phyloP scores from a whole-genome alignment of 768 basidiomycete genomes.

The Termitomyces sp. region DNA sequence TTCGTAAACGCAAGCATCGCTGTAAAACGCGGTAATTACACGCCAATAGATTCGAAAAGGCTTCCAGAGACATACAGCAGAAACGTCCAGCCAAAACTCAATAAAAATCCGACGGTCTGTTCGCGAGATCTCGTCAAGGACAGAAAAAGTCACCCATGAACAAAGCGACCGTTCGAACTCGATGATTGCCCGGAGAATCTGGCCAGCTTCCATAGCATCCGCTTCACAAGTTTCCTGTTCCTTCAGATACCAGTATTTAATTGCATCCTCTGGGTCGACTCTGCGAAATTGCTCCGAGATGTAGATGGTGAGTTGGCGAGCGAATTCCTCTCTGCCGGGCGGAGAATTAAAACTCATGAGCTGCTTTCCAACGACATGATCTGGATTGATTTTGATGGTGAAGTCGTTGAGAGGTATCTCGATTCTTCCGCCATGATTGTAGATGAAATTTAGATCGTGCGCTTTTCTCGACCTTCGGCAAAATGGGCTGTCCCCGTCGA shows the following conservation, averaged over 20 bases:
- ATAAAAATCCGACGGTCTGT: slow-evolving; percentile 23
- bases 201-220: slow-evolving; percentile 25
- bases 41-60: neutral
- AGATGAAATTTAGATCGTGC: slow-evolving; percentile 9
- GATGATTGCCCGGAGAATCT: slow-evolving; percentile 23
- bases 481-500: slow-evolving; percentile 9
- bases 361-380: slow-evolving; percentile 19
- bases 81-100: slow-evolving; percentile 40
- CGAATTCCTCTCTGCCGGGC: slow-evolving; percentile 35
- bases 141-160: slow-evolving; percentile 32
- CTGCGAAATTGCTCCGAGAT: slow-evolving; percentile 29
- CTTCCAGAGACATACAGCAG: slow-evolving; percentile 26
- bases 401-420: slow-evolving; percentile 1
- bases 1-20: slow-evolving; percentile 39
- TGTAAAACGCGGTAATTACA: slow-evolving; percentile 13
- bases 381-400: slow-evolving; percentile 13
- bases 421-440: neutral
- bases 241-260: slow-evolving; percentile 31
- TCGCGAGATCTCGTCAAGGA: slow-evolving; percentile 17
- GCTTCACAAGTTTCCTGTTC: neutral
- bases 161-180: slow-evolving; percentile 29
- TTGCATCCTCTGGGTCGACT: slow-evolving; percentile 37
- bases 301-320: slow-evolving; percentile 36
- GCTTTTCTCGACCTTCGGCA: slow-evolving; percentile 11
- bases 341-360: slow-evolving; percentile 28